Evolutionary conservation across 2,329 filamentous ascomycete species (phyloP), one percentile per base, ranked within the genome.

Genomic region (Catunica adiposa): DNA sequence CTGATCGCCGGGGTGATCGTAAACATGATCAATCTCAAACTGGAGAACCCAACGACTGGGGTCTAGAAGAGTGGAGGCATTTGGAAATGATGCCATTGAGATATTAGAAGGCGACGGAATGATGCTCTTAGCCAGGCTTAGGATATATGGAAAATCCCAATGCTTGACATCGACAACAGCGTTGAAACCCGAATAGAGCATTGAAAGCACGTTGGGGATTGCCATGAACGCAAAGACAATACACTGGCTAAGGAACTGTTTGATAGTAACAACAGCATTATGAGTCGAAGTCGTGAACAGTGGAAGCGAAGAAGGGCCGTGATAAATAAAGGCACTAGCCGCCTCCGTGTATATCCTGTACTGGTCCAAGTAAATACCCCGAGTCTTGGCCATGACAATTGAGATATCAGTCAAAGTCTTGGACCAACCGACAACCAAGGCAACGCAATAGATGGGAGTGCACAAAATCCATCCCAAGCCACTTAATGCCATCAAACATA

Each of bases 261-360:
- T 80, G 57, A 87, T 71, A 3, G 72, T 67, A 42, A 79, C 70
- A 34, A 89, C 69, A 7, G 85, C 82, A 58, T 82, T 79, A 63
- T 89, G 85, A 57, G 84, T 88, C 61, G 85, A 71, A 47, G 84
- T 81, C 0, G 85, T 89, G 62, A 89, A 89, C 8, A 7, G 15
- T 3, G 25, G 15, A 2, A 51, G 14, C 14, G 11, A 23, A 20
- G 50, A 52, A 1, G 31, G 8, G 9, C 34, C 50, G 5, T 37
- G 34, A 20, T n/a, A 37, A n/a, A 52, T 22, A 9, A 52, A 23
- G 62, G 83, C 80, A 53, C 83, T 83, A 56, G 89, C 78, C 63
- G 89, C 84, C 22, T 42, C 29, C 31, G 53, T 53, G 15, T 48
- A 50, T 1, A 22, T 37, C 14, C 25, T 23, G 9, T 20, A 44